These are phyloP conservation scores for Nakazawaea anatomiae DNA, from an alignment of 805 yeast genomes.

Conservation along the genomic window DNA sequence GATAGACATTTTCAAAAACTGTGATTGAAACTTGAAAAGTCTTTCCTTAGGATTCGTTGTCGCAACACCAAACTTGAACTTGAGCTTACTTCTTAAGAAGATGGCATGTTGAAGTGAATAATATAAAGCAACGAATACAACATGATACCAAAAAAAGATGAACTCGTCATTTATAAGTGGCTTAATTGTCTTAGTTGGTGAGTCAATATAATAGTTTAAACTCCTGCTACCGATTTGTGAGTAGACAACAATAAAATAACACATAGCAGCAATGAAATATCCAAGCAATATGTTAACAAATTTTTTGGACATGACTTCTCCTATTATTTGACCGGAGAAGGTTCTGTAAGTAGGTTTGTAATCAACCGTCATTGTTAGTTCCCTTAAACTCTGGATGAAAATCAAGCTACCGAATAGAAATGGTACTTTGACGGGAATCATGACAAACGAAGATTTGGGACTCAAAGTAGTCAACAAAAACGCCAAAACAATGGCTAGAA, in stretches of 20 bases:
- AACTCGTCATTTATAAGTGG: conserved; percentile 36
- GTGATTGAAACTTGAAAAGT: conserved; percentile 15
- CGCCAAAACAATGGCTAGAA: conserved; percentile 18
- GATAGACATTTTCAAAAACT: conserved; percentile 32
- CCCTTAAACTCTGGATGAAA: conserved; percentile 22
- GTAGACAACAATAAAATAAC: conserved; percentile 15
- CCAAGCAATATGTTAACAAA: conserved; percentile 17
- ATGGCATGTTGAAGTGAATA: conserved; percentile 48
- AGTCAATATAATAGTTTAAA: conserved; percentile 22
- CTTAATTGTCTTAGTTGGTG: conserved; percentile 32
- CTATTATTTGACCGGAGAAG: conserved; percentile 19
- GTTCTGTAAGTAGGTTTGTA: conserved; percentile 16
- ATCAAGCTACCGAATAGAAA: conserved; percentile 23
- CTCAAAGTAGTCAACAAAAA: conserved; percentile 15
- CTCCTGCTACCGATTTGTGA: conserved; percentile 14
- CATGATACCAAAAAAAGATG: conserved; percentile 45
- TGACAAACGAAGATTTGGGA: conserved; percentile 14
- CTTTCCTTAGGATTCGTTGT: conserved; percentile 32
- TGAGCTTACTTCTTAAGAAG: conserved; percentile 50
- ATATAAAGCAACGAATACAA: conserved; percentile 31
- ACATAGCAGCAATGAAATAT: conserved; percentile 15
- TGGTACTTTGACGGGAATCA: conserved; percentile 20
- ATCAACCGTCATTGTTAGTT: conserved; percentile 20
- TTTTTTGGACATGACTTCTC: conserved; percentile 18
- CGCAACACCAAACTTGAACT: conserved; percentile 36